Evolutionary conservation across 2,329 filamentous ascomycete species (phyloP), one percentile per base, ranked within the genome.

Genomic region (Coniella lustricola): DNA sequence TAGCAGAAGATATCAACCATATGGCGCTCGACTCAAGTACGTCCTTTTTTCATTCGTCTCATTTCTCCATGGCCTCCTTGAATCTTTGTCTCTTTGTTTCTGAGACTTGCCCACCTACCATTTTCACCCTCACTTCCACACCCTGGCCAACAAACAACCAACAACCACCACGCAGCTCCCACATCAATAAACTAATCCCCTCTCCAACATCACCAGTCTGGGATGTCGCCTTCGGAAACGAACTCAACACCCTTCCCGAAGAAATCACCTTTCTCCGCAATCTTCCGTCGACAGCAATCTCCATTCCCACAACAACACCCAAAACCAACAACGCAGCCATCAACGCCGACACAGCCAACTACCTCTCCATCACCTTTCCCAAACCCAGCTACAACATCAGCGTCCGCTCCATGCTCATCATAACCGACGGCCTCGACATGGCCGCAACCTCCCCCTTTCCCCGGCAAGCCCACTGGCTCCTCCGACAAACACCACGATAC

Each of bases 21-120:
- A 47, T 50, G 44, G 48, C 48, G 7, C 48, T 50, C 14, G 48
- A 50, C 29, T 47, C 48, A 1, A 50, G 47, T 49, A 46, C 35
- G 41, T 9, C 16, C 12, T 13, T 9, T 1, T n/a, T 22, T 22
- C 7, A 5, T 10, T 21, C 14, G 7, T 14, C 8, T 38, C n/a
- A 13, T 13, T 39, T 14, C 9, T 17, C 13, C 8, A 4, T 16
- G 20, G n/a, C 22, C 9, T 17, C 36, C 20, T 22, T 21, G n/a
- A n/a, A n/a, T n/a, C n/a, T n/a, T n/a, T n/a, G n/a, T n/a, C n/a
- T n/a, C n/a, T n/a, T n/a, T n/a, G n/a, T n/a, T n/a, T n/a, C n/a
- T n/a, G n/a, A n/a, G n/a, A n/a, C n/a, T n/a, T n/a, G n/a, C n/a
- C n/a, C n/a, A n/a, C n/a, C n/a, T n/a, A n/a, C n/a, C n/a, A n/a